Evolutionary conservation across 2,329 filamentous ascomycete species (phyloP).

Genomic region (Plenodomus lindquistii): DNA sequence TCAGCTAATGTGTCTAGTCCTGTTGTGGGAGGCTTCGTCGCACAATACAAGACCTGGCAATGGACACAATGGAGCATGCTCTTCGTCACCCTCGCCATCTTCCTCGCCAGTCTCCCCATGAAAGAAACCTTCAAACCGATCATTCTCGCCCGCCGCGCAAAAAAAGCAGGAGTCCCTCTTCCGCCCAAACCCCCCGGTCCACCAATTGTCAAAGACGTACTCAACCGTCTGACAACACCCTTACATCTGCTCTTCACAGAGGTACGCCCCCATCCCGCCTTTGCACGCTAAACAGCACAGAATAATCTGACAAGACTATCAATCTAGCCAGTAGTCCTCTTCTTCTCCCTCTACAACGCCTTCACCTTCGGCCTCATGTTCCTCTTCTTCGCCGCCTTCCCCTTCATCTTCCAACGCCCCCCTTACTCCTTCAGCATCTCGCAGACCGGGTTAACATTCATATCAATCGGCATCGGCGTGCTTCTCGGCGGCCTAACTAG

Average conservation of each 20-base stretch:
- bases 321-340: constrained; percentile 37
- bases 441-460: constrained; percentile 38
- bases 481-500: constrained; percentile 30
- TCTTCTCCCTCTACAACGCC: constrained; percentile 41
- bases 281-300: neutral
- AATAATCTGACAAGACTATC: no score
- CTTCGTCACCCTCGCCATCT: constrained; percentile 45
- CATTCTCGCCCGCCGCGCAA: constrained; percentile 48
- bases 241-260: constrained; percentile 50
- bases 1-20: constrained; percentile 32
- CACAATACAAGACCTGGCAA: constrained; percentile 52
- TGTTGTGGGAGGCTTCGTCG: constrained; percentile 50
- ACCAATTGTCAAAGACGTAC: neutral
- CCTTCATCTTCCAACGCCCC: constrained; percentile 35
- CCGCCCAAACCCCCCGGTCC: constrained; percentile 5
- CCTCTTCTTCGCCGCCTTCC: constrained; percentile 42
- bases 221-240: constrained; percentile 50
- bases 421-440: constrained; percentile 35
- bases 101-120: constrained; percentile 48
- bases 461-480: constrained; percentile 40
- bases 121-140: constrained; percentile 61
- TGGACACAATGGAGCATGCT: constrained; percentile 52
- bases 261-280: constrained; percentile 14
- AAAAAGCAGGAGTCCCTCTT: constrained; percentile 34
- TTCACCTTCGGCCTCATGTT: constrained; percentile 43